Conservation (phyloP, 371 early-diverging fungal species). For the Mortierella sp. region DNA sequence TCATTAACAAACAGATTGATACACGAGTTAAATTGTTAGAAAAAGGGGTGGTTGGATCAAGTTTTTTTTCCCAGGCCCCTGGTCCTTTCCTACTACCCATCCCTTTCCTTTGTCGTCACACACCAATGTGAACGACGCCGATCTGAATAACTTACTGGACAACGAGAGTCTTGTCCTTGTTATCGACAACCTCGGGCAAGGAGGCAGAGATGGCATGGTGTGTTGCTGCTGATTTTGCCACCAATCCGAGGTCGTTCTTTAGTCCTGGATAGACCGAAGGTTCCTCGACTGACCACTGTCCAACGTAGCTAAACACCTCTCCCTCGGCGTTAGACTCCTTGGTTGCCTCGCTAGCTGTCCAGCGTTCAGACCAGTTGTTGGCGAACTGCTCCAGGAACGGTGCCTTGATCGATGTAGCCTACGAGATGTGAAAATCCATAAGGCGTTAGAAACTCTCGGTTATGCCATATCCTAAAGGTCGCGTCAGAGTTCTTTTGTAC, state of each 20-base stretch:
- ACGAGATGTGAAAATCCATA: not conserved
- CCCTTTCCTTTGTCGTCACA: not conserved
- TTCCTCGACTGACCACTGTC: constrained; percentile 83
- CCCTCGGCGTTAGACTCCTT: constrained; percentile 65
- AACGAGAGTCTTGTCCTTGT: constrained; percentile 85
- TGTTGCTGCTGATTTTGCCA: constrained; percentile 82
- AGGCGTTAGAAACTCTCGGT: not conserved
- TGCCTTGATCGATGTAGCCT: constrained; percentile 63
- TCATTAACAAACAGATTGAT: not conserved
- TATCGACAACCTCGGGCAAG: constrained; percentile 80
- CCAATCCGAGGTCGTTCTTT: constrained; percentile 78
- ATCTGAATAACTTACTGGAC: constrained; percentile 70
- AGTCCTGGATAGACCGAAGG: constrained; percentile 66
- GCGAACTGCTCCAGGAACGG: constrained; percentile 84
- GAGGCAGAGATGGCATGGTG: constrained; percentile 85
- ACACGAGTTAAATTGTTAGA: not conserved
- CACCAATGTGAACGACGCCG: not conserved
- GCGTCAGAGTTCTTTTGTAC: not conserved
- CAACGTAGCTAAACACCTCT: constrained; percentile 74
- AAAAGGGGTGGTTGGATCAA: not conserved
- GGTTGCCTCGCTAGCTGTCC: constrained; percentile 77
- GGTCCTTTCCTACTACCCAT: not conserved
- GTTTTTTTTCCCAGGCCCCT: not conserved
- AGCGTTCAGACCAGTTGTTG: constrained; percentile 65
- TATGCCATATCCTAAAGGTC: not conserved